Base-by-base conservation (phyloP, 306 rosid genomes). In the Macrotyloma uniflorum region DNA sequence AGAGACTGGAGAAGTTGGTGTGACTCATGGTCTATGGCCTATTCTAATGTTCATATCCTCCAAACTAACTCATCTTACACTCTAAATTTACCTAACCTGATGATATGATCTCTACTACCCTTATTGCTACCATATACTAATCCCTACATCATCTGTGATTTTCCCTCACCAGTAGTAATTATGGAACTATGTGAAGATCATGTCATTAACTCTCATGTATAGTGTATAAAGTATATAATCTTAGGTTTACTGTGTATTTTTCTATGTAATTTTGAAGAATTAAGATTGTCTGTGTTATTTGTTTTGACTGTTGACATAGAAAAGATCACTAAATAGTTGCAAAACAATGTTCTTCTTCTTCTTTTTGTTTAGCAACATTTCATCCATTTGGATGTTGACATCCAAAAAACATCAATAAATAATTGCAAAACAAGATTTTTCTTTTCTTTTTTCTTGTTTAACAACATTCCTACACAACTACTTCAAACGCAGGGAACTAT, bases 31-130 rank as follows among this genome's bases (percentile, higher is more conserved):
- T 64, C 70, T 64, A 2, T 5, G n/a, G n/a, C 47, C 28, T 9
- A 36, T 65, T 9, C 15, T 63, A 35, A 64, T 64, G 1, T 62
- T 62, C 14, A n/a, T n/a, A n/a, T 30, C 22, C 20, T 32, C 35
- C 24, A 33, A 16, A 33, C 26, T 63, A n/a, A 19, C 26, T 46
- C 69, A 35, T 32, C 26, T 63, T 63, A 10, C 47, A 35, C 28
- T 10, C 70, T 35, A 64, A 19, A 64, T 20, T 40, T 66, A 66
- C 18, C 70, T 65, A 65, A n/a, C 47, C 24, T n/a, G 9, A 62
- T 64, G 0, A 23, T 5, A 50, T 1, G 18, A 5, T 19, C 50
- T 32, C 46, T 32, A 50, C 30, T 22, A 55, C 8, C 16, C 58
- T 6, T 43, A 8, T 12, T 67, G 53, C 8, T n/a, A 47, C 26